Conservation (phyloP, 306 rosid genomes). For the Trifolium fragiferum region DNA sequence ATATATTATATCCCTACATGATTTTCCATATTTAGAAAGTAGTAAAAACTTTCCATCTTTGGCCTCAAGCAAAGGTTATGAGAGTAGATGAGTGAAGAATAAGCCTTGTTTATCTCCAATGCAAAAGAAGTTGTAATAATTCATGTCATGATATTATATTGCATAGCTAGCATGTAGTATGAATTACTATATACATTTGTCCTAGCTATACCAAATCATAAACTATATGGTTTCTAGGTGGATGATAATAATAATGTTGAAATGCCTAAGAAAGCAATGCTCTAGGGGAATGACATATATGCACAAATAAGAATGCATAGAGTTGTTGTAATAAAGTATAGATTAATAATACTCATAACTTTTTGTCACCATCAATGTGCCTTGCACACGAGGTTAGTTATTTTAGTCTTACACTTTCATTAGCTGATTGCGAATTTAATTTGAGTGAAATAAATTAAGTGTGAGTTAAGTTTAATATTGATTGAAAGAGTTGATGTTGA, state of each 20-base stretch:
- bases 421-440: too few species aligned
- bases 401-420: not conserved
- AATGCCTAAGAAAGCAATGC: not conserved
- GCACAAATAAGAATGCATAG: not conserved
- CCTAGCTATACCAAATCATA: not conserved
- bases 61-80: conserved; percentile 43
- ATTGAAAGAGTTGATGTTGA: too few species aligned
- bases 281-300: not conserved
- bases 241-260: not conserved
- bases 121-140: conserved; percentile 27
- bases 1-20: not conserved
- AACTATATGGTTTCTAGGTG: not conserved
- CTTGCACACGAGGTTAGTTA: not conserved
- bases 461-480: too few species aligned
- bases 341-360: not conserved
- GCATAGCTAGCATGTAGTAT: not conserved
- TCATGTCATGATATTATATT: conserved; percentile 38
- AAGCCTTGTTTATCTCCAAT: conserved; percentile 30
- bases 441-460: too few species aligned
- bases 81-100: conserved; percentile 35
- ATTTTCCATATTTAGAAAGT: conserved; percentile 32
- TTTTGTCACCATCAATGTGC: not conserved
- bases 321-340: not conserved
- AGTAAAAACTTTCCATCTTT: conserved; percentile 20
- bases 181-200: not conserved